Conservation (phyloP, 2,329 filamentous ascomycete genomes). For the Exophiala spinifera region DNA sequence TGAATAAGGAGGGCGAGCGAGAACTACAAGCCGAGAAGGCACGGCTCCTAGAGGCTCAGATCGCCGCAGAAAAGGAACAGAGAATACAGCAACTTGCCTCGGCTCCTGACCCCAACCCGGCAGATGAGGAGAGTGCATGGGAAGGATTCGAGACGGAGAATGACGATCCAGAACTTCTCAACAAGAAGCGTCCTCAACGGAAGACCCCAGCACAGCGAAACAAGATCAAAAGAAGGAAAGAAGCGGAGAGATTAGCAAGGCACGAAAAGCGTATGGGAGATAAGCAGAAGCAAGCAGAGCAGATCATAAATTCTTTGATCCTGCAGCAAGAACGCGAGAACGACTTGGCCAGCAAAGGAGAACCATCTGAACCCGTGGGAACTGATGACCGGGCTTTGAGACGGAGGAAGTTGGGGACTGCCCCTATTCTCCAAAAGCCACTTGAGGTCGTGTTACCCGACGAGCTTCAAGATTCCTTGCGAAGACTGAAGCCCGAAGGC, state of each 20-base stretch:
- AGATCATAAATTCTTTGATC: constrained; percentile 44
- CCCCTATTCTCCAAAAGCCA: constrained; percentile 66
- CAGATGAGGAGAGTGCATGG: constrained; percentile 88
- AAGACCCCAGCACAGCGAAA: constrained; percentile 87
- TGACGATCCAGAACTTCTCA: constrained; percentile 65
- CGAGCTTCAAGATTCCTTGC: constrained; percentile 75
- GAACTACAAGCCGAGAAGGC: constrained; percentile 76
- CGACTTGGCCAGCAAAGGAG: constrained; percentile 35
- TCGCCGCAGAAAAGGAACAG: constrained; percentile 56
- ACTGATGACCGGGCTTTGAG: constrained; percentile 32
- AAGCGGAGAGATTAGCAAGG: constrained; percentile 72
- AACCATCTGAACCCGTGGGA: constrained; percentile 48
- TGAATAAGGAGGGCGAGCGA: constrained; percentile 71
- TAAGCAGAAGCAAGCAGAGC: constrained; percentile 67
- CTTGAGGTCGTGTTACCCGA: constrained; percentile 79
- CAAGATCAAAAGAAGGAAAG: constrained; percentile 82
- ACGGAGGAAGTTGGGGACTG: constrained; percentile 20
- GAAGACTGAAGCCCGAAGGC: constrained; percentile 88
- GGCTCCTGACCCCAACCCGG: constrained; percentile 71
- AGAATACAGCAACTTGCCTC: constrained; percentile 70
- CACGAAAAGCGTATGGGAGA: constrained; percentile 74
- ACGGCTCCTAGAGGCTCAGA: constrained; percentile 65
- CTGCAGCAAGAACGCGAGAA: constrained; percentile 57
- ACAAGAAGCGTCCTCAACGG: constrained; percentile 72
- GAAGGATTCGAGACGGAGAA: constrained; percentile 81